Evolutionary conservation across 2,329 filamentous ascomycete species (phyloP).

Genomic region (Fusarium sp.): DNA sequence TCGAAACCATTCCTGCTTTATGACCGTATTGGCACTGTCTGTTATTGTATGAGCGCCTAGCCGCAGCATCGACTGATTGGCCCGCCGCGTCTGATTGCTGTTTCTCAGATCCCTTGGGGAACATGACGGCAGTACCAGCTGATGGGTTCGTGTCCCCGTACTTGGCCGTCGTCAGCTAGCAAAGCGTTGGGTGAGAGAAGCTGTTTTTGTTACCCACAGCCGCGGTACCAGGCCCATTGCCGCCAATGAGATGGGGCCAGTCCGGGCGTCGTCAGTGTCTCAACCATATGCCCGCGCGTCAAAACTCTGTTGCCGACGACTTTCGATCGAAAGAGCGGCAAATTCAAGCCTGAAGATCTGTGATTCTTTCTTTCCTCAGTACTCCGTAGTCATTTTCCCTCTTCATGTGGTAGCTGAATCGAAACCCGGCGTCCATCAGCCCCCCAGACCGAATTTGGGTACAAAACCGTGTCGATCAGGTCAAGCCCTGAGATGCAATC

Average conservation of each 20-base stretch:
- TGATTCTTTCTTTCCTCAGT: not conserved
- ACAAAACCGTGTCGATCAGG: conserved; percentile 6
- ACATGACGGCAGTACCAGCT: conserved; percentile 9
- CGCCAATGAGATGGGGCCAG: conserved; percentile 25
- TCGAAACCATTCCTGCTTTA: conserved; percentile 34
- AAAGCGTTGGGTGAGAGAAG: conserved; percentile 32
- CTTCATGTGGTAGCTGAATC: conserved; percentile 1
- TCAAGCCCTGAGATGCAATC: not conserved
- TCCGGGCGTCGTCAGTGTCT: conserved; percentile 13
- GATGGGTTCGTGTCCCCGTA: conserved; percentile 4
- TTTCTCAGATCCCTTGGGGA: conserved; percentile 15
- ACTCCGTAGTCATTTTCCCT: conserved; percentile 1
- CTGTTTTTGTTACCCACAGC: conserved; percentile 23
- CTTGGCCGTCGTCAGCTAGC: conserved; percentile 7
- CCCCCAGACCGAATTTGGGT: conserved; percentile 15
- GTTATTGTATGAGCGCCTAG: conserved; percentile 14
- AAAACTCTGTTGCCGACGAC: not conserved
- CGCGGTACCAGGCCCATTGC: conserved; percentile 13
- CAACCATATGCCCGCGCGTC: conserved; percentile 17
- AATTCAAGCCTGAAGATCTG: conserved; percentile 2
- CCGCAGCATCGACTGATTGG: conserved; percentile 22
- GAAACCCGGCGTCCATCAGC: conserved; percentile 10
- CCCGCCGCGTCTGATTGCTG: conserved; percentile 27
- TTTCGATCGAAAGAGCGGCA: conserved; percentile 24
- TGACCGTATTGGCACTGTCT: conserved; percentile 18